A percentile compares a stretch with the other conserved stretches of the same genome.
phyloP scores from a whole-genome alignment of 768 basidiomycete genomes.

The Coprinopsis sp. region DNA sequence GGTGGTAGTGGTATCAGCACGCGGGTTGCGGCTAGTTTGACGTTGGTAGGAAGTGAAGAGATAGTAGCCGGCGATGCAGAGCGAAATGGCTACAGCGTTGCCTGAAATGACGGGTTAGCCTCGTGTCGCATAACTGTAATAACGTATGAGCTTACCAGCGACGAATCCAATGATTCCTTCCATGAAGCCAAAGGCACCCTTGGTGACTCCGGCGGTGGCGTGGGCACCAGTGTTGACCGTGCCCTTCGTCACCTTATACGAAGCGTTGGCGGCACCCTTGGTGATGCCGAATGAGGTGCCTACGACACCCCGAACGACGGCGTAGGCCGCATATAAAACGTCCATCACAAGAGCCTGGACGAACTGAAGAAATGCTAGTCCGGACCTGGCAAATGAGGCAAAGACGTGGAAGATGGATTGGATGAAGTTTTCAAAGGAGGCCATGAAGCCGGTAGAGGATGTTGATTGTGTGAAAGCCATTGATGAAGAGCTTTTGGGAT shows the following conservation, averaged over 20 bases:
- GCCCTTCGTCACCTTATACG: neutral
- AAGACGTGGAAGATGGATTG: slow-evolving; percentile 18
- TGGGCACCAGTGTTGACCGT: neutral
- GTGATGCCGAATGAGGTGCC: slow-evolving; percentile 8
- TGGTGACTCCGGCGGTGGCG: slow-evolving; percentile 9
- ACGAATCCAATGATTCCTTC: slow-evolving; percentile 29
- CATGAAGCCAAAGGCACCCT: slow-evolving; percentile 17
- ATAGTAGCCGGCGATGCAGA: slow-evolving; percentile 7
- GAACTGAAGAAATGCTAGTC: slow-evolving; percentile 29
- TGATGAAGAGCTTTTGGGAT: no score
- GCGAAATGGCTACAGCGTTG: slow-evolving; percentile 6
- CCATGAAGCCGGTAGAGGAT: neutral
- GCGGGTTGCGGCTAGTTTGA: neutral
- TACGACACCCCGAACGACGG: slow-evolving; percentile 21
- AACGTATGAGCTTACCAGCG: slow-evolving; percentile 17
- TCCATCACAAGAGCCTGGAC: slow-evolving; percentile 24
- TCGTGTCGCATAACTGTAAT: neutral
- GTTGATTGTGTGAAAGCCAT: neutral
- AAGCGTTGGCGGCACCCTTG: slow-evolving; percentile 7
- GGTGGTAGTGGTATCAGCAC: neutral
- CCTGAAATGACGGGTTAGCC: neutral
- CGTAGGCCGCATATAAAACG: slow-evolving; percentile 17
- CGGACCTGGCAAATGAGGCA: slow-evolving; percentile 23
- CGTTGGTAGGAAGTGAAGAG: slow-evolving; percentile 6
- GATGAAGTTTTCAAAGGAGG: slow-evolving; percentile 24